These are phyloP conservation scores for Fraxinus anomala DNA, from an alignment of 257 asterid genomes.

Conservation along the genomic window DNA sequence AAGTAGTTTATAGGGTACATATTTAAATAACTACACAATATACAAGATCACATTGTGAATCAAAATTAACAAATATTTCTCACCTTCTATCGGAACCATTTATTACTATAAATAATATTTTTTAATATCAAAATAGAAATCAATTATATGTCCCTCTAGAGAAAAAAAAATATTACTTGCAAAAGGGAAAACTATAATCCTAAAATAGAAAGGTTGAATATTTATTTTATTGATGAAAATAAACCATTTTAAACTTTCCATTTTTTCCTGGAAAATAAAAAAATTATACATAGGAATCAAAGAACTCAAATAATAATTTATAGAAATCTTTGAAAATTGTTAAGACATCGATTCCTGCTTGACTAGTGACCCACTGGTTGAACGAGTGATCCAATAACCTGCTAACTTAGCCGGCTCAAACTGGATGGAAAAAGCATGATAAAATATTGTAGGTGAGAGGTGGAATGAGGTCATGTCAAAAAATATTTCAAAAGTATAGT, in stretches of 20 bases:
- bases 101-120: no score
- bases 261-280: neutral
- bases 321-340: neutral
- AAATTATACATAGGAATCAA: neutral
- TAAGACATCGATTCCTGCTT: neutral
- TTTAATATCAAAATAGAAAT: no score
- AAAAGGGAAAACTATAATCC: neutral
- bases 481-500: neutral
- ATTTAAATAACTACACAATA: no score
- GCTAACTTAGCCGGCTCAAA: neutral
- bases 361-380: neutral
- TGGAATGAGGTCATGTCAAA: slow-evolving; percentile 5
- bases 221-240: neutral
- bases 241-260: neutral
- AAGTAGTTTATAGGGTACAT: neutral
- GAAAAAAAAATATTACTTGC: neutral
- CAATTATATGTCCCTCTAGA: neutral
- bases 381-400: neutral
- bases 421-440: neutral
- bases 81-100: neutral
- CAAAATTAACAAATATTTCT: neutral
- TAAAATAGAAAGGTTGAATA: neutral
- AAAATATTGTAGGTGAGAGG: neutral
- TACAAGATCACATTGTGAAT: neutral
- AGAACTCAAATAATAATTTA: neutral